Conservation (phyloP, 495 filamentous ascomycete genomes). For the Aspergillus diversus region DNA sequence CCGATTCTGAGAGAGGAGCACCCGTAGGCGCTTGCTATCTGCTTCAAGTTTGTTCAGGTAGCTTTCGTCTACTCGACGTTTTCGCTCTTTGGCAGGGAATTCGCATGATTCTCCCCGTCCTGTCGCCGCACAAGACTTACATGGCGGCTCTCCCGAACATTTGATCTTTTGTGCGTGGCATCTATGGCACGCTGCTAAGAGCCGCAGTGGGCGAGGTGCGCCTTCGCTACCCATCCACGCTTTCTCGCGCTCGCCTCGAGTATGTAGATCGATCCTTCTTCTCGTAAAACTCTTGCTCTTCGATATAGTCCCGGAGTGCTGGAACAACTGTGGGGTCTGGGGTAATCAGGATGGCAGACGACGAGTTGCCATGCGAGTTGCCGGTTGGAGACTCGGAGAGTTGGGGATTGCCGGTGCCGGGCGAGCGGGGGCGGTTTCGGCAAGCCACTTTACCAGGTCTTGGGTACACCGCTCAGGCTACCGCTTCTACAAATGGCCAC, state of each 20-base stretch:
- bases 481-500: no score
- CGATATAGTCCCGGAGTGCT: not conserved
- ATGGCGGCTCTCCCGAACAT: constrained; percentile 26
- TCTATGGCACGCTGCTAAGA: constrained; percentile 23
- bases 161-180: constrained; percentile 29
- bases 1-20: constrained; percentile 9
- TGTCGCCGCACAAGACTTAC: constrained; percentile 18
- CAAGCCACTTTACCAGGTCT: no score
- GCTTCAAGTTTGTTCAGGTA: constrained; percentile 19
- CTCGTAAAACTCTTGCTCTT: not conserved
- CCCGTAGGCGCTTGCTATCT: constrained; percentile 14
- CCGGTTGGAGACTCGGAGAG: constrained; percentile 6
- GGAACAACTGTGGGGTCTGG: constrained; percentile 16
- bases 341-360: constrained; percentile 1
- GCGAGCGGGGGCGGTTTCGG: no score
- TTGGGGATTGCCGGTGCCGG: no score
- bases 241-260: not conserved
- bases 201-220: constrained; percentile 12
- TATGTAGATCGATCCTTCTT: not conserved
- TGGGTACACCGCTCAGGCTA: no score
- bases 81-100: constrained; percentile 26
- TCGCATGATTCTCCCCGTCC: constrained; percentile 19
- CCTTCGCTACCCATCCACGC: constrained; percentile 6
- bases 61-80: constrained; percentile 23
- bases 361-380: constrained; percentile 17